A percentile compares a stretch with the other conserved stretches of the same genome.
These are phyloP conservation scores for Apophysomyces variabilis DNA, from an alignment of 371 early-diverging fungal genomes.

Conservation along the genomic window DNA sequence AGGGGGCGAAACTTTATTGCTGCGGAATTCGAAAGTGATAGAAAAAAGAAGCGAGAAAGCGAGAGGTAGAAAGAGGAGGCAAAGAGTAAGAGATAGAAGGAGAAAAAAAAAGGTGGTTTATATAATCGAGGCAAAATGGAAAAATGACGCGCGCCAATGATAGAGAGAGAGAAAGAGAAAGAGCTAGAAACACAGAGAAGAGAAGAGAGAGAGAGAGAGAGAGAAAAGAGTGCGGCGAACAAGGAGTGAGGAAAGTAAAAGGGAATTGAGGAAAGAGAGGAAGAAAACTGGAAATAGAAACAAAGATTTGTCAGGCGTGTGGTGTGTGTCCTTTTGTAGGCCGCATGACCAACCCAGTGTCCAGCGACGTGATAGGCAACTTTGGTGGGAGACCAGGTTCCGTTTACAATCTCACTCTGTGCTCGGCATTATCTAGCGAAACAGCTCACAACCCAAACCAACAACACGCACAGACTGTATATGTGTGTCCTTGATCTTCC, in stretches of 20 bases:
- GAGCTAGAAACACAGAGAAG: background rate
- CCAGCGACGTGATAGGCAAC: constrained; percentile 11
- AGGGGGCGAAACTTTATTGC: constrained; percentile 2
- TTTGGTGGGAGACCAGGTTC: constrained; percentile 11
- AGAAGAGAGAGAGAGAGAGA: background rate
- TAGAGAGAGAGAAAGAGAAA: background rate
- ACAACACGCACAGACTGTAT: constrained; percentile 6
- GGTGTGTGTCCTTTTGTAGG: constrained; percentile 12
- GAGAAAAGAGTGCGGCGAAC: background rate
- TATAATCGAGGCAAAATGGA: background rate
- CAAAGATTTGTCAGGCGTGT: constrained; percentile 12
- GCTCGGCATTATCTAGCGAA: constrained; percentile 11
- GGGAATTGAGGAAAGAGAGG: constrained; percentile 1
- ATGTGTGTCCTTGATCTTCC: constrained; percentile 11
- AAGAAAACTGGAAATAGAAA: constrained; percentile 10
- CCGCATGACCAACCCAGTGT: constrained; percentile 12
- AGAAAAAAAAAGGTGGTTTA: constrained; percentile 8
- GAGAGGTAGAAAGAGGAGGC: constrained; percentile 7
- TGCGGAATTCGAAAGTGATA: constrained; percentile 8
- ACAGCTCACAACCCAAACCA: background rate
- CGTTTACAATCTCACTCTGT: constrained; percentile 12
- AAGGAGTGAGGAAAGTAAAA: constrained; percentile 3
- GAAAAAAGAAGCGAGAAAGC: background rate
- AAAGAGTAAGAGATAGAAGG: background rate
- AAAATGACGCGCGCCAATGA: background rate